Base-by-base conservation (phyloP, 106 monocot species). In the Phalaenopsis aphrodite region DNA sequence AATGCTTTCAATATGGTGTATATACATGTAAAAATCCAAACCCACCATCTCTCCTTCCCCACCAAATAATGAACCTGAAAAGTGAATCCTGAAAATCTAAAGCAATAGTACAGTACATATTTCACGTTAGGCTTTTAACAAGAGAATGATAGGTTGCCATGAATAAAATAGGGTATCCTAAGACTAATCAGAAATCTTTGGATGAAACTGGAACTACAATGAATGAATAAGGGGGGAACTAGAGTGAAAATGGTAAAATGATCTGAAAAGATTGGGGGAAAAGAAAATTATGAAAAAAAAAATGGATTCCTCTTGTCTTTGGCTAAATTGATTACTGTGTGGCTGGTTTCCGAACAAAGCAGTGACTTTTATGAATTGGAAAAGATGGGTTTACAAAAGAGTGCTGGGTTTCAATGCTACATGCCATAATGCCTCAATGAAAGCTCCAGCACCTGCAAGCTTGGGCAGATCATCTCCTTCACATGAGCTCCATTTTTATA, bases 381-480 rank as follows among this genome's bases (percentile, higher is more conserved):
- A 41, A 65, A 19, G 69, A 24, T 24, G 45, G n/a, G 23, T 52
- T 52, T 52, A 52, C 52, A 52, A 52, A 30, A 45, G 52, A 52
- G 52, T 12, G 14, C 52, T 52, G 52, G 52, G 12, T n/a, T 42
- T 61, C 18, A 23, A 56, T 18, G 78, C 76, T 85, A 80, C 10
- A 72, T 45, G 16, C 80, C 79, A 42, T 90, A 90, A 73, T 90
- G 84, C 75, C 84, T 90, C 78, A 90, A 84, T 15, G 90, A 80
- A 45, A 41, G 84, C 49, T 88, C 91, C 24, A 91, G 61, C 15
- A 85, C 82, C 55, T 87, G 87, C 41, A 79, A 74, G 81, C 77
- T 89, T 2, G 91, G 91, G 85, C 87, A 89, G 48, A 91, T 82
- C 88, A 91, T 91, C 87, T 89, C 91, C 77, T 89, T 91, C 78